phyloP scores from a whole-genome alignment of 768 basidiomycete species.

The Leccinum longicurvipes region DNA sequence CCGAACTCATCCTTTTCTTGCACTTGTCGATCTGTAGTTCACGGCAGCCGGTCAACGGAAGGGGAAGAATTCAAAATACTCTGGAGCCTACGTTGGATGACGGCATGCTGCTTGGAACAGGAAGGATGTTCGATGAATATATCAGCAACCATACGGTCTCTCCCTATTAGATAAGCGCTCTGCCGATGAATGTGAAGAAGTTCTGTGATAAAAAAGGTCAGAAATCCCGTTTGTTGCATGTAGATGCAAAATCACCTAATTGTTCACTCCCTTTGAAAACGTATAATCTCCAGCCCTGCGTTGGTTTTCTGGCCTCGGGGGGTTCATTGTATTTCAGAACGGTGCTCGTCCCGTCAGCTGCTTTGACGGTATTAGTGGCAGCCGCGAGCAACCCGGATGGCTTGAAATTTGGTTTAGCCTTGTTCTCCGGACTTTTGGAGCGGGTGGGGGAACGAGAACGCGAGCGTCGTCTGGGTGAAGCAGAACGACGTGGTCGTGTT shows the following conservation, averaged over 20 bases:
- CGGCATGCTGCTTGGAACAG: slow-evolving; percentile 97
- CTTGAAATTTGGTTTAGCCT: slow-evolving; percentile 85
- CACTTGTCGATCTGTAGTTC: slow-evolving; percentile 67
- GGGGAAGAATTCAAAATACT: not conserved
- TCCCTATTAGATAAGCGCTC: slow-evolving; percentile 90
- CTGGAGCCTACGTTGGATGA: slow-evolving; percentile 73
- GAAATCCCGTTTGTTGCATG: not conserved
- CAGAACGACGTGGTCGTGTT: slow-evolving; percentile 48
- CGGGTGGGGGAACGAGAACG: slow-evolving; percentile 40
- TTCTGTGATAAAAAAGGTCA: slow-evolving; percentile 45
- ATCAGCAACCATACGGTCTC: slow-evolving; percentile 82
- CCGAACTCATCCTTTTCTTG: slow-evolving; percentile 88
- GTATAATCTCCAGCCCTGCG: slow-evolving; percentile 88
- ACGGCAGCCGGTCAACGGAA: slow-evolving; percentile 2
- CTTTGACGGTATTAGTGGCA: slow-evolving; percentile 88
- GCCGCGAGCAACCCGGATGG: slow-evolving; percentile 91
- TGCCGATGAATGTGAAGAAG: slow-evolving; percentile 90
- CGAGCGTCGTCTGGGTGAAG: slow-evolving; percentile 45
- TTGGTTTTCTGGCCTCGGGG: slow-evolving; percentile 93
- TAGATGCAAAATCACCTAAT: slow-evolving; percentile 59
- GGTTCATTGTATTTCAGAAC: slow-evolving; percentile 98
- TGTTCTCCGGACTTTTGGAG: slow-evolving; percentile 47
- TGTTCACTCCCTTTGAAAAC: slow-evolving; percentile 96
- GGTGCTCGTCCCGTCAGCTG: slow-evolving; percentile 70
- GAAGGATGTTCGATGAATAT: slow-evolving; percentile 95